Evolutionary conservation across 352 stramenopile genomes (phyloP).

Genomic region (Globisporangium barbulae): DNA sequence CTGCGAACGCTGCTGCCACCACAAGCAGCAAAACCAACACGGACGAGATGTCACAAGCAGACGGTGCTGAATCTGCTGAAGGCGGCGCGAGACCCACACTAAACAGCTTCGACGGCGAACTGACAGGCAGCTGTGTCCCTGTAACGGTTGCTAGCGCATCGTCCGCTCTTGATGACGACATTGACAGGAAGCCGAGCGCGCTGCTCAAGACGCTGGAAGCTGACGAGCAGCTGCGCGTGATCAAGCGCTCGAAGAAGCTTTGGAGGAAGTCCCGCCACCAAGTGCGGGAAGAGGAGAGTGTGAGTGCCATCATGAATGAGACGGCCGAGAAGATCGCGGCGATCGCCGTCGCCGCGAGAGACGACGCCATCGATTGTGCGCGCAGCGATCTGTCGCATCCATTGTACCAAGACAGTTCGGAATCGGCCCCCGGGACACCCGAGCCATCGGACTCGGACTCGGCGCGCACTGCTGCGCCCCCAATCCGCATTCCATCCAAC

Average conservation of each 20-base stretch:
- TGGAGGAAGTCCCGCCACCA: slow-evolving; percentile 59
- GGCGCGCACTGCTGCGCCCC: not conserved
- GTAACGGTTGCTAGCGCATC: no score
- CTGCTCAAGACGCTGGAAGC: slow-evolving; percentile 53
- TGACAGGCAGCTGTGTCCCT: not conserved
- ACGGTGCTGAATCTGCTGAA: not conserved
- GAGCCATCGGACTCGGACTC: not conserved
- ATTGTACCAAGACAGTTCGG: not conserved
- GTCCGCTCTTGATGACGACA: not conserved
- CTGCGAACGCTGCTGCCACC: not conserved
- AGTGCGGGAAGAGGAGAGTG: slow-evolving; percentile 58
- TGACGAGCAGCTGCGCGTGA: slow-evolving; percentile 43
- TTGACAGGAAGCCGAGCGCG: slow-evolving; percentile 21
- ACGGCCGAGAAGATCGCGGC: slow-evolving; percentile 34
- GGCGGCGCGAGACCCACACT: not conserved
- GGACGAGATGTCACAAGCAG: not conserved
- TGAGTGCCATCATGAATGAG: slow-evolving; percentile 45
- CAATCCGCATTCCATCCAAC: not conserved
- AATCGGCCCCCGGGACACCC: not conserved
- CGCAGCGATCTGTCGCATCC: not conserved
- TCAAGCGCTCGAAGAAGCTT: slow-evolving; percentile 54
- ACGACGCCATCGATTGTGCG: slow-evolving; percentile 3
- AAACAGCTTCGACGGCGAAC: not conserved
- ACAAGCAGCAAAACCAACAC: not conserved
- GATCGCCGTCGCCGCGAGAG: slow-evolving; percentile 17